phyloP scores from a whole-genome alignment of 2,329 filamentous ascomycete genomes.

The Harringtonia aguacate region DNA sequence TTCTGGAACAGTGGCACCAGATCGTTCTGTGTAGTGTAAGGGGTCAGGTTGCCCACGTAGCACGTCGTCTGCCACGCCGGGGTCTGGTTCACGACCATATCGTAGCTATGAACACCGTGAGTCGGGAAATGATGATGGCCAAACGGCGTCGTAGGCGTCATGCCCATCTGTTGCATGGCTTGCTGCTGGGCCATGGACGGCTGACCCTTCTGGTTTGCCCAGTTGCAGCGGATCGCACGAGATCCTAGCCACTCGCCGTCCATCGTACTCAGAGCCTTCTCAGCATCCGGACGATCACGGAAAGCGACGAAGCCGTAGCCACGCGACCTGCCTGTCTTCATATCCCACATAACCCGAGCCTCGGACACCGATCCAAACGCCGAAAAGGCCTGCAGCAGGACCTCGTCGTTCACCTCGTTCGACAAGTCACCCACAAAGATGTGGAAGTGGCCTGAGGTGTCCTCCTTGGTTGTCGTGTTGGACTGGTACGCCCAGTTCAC shows the following conservation, averaged over 20 bases:
- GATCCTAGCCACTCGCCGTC: constrained; percentile 98
- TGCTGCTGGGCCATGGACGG: constrained; percentile 97
- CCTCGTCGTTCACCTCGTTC: constrained; percentile 97
- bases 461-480: constrained; percentile 87
- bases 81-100: constrained; percentile 92
- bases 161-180: constrained; percentile 93
- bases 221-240: constrained; percentile 97
- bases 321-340: constrained; percentile 97
- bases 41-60: constrained; percentile 92
- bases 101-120: constrained; percentile 92
- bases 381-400: constrained; percentile 86
- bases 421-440: constrained; percentile 97
- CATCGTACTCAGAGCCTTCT: constrained; percentile 95
- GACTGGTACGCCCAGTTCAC: constrained; percentile 99
- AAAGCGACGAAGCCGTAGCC: constrained; percentile 98
- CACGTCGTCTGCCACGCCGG: constrained; percentile 97
- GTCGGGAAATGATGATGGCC: constrained; percentile 97
- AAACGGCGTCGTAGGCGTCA: constrained; percentile 93
- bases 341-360: constrained; percentile 99
- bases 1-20: constrained; percentile 98
- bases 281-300: constrained; percentile 84
- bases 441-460: constrained; percentile 96
- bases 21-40: constrained; percentile 94
- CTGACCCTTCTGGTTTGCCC: constrained; percentile 99
- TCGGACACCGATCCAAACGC: constrained; percentile 94